Evolutionary conservation across 805 yeast species (phyloP), one percentile per base, ranked within the genome.

Genomic region (Sungouiozyma intestinalis): DNA sequence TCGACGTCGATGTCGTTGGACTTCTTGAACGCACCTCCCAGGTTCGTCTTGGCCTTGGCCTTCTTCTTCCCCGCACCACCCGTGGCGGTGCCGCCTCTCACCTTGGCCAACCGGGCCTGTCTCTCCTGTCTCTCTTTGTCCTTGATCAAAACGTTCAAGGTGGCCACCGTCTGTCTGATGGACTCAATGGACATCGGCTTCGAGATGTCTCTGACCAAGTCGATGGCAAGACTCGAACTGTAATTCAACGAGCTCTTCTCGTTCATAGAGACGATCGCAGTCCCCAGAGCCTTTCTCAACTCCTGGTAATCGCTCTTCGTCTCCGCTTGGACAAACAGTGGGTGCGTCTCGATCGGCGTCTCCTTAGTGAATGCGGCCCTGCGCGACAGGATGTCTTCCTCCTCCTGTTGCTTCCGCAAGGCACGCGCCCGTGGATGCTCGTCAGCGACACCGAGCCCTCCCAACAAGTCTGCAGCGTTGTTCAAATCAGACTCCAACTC

Each of bases 31-130:
- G 71, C 73, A 53, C 74, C 74, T 43, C 74, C 74, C 40, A 83
- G 69, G 60, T 80, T 81, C 36, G 85, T 81, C 51, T 72, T 75
- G 43, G 77, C 73, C 44, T 85, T 81, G 45, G 86, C 95, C 77
- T 88, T 90, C 77, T 83, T 82, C 75, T 88, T 87, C 65, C 95
- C 94, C 33, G 94, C 92, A 60, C 96, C 96, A 54, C 94, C 94
- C 18, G 85, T 76, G 33, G 90, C 77, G 20, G 94, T 83, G 49
- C 90, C 92, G 48, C 92, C 90, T 42, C 85, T 72, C 36, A 62
- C 66, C 60, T 79, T 81, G 53, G 82, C 76, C 55, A 84, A 67
- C 63, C 96, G 79, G 19, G 84, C 86, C 55, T 77, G 84, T 71
- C 97, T 85, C 67, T 90, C 97, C 42, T 81, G 82, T 60, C 80